These are phyloP conservation scores for Neurospora sp. DNA, from an alignment of 495 filamentous ascomycete species.

Conservation along the genomic window DNA sequence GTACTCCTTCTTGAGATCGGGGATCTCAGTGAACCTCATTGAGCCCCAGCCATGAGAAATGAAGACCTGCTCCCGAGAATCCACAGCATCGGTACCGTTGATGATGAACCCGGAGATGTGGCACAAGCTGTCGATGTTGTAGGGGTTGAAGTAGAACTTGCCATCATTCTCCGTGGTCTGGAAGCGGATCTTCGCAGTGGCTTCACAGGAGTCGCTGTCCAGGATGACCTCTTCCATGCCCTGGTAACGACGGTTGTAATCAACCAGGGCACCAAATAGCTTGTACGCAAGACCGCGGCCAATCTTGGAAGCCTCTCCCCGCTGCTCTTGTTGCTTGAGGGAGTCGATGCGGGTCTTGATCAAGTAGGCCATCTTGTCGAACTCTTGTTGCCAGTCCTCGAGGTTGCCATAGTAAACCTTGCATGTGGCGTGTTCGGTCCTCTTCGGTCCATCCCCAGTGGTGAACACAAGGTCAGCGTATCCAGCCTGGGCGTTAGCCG, in stretches of 20 bases:
- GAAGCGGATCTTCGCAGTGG: constrained; percentile 60
- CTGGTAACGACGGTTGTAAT: constrained; percentile 56
- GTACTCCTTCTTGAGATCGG: constrained; percentile 55
- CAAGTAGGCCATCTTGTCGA: constrained; percentile 45
- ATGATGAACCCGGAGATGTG: constrained; percentile 70
- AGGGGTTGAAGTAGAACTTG: constrained; percentile 56
- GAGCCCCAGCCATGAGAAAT: constrained; percentile 76
- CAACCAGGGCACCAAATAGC: constrained; percentile 59
- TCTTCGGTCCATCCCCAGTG: constrained; percentile 33
- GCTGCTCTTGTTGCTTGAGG: constrained; percentile 40
- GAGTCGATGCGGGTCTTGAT: constrained; percentile 42
- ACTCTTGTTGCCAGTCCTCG: constrained; percentile 41
- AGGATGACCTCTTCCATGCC: constrained; percentile 72
- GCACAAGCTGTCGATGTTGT: constrained; percentile 61
- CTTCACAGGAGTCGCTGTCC: constrained; percentile 59
- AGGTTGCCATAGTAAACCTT: constrained; percentile 37
- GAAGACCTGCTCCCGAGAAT: constrained; percentile 61
- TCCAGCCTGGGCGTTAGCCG: constrained; percentile 28
- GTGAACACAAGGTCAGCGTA: constrained; percentile 29
- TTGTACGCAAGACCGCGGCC: constrained; percentile 68
- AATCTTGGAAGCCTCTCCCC: constrained; percentile 47
- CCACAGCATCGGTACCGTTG: constrained; percentile 64
- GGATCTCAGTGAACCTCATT: constrained; percentile 56
- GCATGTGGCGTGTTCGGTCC: constrained; percentile 41
- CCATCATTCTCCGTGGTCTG: constrained; percentile 47